Percentiles rank a stretch among this genome's conserved stretches.
Evolutionary conservation across 2,329 filamentous ascomycete genomes (phyloP).

Genomic region (Ceratocystis diversiconidia): DNA sequence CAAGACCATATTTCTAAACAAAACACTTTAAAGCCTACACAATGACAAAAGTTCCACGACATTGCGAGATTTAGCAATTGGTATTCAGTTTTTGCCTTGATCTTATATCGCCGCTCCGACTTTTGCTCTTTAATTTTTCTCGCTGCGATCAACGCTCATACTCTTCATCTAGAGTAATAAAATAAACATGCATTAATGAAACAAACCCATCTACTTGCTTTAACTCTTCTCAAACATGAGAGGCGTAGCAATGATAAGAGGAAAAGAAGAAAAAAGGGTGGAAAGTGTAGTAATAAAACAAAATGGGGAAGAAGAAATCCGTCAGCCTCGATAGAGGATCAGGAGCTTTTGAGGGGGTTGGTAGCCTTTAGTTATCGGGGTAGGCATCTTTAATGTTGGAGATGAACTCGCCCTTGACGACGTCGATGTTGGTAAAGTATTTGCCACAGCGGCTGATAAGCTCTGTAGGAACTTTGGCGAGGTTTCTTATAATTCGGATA

Average conservation of each 20-base stretch:
- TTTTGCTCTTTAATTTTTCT: not conserved
- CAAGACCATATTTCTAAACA: not conserved
- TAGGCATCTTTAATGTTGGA: slow-evolving; percentile 72
- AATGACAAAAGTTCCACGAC: not conserved
- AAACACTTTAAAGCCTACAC: not conserved
- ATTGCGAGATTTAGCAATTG: slow-evolving; percentile 1
- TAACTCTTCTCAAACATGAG: not conserved
- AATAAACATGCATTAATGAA: not conserved
- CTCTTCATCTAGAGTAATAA: not conserved
- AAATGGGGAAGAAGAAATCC: not conserved
- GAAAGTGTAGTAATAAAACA: slow-evolving; percentile 10
- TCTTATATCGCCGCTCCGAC: not conserved
- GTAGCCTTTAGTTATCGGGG: slow-evolving; percentile 54
- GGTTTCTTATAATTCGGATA: slow-evolving; percentile 46
- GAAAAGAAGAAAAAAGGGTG: not conserved
- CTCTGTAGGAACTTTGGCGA: slow-evolving; percentile 34
- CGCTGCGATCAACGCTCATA: not conserved
- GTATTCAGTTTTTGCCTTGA: not conserved
- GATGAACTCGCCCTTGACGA: slow-evolving; percentile 51
- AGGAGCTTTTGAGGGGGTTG: not conserved
- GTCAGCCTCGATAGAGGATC: not conserved
- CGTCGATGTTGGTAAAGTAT: slow-evolving; percentile 80
- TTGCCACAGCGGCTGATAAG: slow-evolving; percentile 62
- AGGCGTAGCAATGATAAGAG: not conserved
- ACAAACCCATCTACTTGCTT: not conserved